phyloP scores from a whole-genome alignment of 805 yeast species.

The Zygotorulaspora danielsina region DNA sequence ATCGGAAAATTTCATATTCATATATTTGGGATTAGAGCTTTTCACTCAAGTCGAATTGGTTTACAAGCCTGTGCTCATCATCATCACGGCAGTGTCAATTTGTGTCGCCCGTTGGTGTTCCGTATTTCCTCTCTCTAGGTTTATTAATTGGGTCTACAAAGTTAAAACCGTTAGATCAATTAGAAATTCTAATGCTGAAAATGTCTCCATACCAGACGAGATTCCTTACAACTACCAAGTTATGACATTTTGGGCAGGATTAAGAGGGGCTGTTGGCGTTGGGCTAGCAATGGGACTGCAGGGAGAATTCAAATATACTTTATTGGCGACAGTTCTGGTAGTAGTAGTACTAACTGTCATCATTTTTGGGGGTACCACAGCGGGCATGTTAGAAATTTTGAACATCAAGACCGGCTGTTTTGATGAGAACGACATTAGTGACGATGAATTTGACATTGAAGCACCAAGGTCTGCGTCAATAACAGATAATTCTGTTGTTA shows the following conservation, averaged over 20 bases:
- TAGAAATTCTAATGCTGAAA: slow-evolving; percentile 33
- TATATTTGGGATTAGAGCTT: slow-evolving; percentile 86
- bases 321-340: slow-evolving; percentile 91
- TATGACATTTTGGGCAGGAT: slow-evolving; percentile 99
- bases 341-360: slow-evolving; percentile 96
- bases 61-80: slow-evolving; percentile 88
- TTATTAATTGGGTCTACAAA: slow-evolving; percentile 75
- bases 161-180: slow-evolving; percentile 48
- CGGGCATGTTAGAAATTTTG: slow-evolving; percentile 93
- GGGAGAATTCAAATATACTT: slow-evolving; percentile 84
- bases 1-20: slow-evolving; percentile 94
- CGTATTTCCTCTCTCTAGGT: slow-evolving; percentile 85
- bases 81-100: slow-evolving; percentile 82
- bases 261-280: slow-evolving; percentile 98
- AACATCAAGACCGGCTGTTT: slow-evolving; percentile 90
- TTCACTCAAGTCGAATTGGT: slow-evolving; percentile 95
- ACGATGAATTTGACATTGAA: slow-evolving; percentile 94
- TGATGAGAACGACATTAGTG: slow-evolving; percentile 70
- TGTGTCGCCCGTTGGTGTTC: slow-evolving; percentile 97
- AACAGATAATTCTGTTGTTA: slow-evolving; percentile 11
- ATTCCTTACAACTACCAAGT: slow-evolving; percentile 93
- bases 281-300: slow-evolving; percentile 97
- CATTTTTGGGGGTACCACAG: slow-evolving; percentile 96
- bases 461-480: slow-evolving; percentile 41
- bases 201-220: slow-evolving; percentile 61